phyloP scores from a whole-genome alignment of 345 rosid species.

The Euclidium syriacum region DNA sequence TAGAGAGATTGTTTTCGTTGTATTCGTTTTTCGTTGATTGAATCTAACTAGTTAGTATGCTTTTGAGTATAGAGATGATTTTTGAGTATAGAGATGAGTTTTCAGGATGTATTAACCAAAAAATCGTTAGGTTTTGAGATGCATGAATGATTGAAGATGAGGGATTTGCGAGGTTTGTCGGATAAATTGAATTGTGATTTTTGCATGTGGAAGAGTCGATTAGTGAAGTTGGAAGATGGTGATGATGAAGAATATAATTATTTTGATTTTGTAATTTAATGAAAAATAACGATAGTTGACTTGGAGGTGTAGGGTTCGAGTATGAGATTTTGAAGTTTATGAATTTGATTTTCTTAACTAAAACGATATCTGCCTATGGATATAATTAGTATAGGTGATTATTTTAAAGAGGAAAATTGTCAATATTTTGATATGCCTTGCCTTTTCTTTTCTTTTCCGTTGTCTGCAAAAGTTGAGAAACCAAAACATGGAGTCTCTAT shows the following conservation, averaged over 20 bases:
- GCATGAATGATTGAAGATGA: constrained; percentile 26
- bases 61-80: constrained; percentile 75
- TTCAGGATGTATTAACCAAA: constrained; percentile 2
- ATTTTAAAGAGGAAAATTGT: too few relatives aligned
- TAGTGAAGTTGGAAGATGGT: constrained; percentile 35
- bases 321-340: too few relatives aligned
- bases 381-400: too few relatives aligned
- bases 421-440: too few relatives aligned
- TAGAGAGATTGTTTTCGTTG: constrained; percentile 63
- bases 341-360: too few relatives aligned
- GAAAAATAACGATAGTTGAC: too few relatives aligned
- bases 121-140: constrained; percentile 23
- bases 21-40: constrained; percentile 76
- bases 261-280: too few relatives aligned
- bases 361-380: too few relatives aligned
- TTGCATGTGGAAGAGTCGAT: constrained; percentile 28
- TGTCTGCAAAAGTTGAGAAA: too few relatives aligned
- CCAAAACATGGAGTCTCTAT: constrained; percentile 20
- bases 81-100: constrained; percentile 52
- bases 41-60: constrained; percentile 93
- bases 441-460: too few relatives aligned
- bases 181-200: constrained; percentile 22
- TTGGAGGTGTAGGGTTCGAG: too few relatives aligned
- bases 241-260: too few relatives aligned
- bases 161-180: constrained; percentile 25